phyloP scores from a whole-genome alignment of 1,284 basidiomycete species.

The Ustilago tritici region DNA sequence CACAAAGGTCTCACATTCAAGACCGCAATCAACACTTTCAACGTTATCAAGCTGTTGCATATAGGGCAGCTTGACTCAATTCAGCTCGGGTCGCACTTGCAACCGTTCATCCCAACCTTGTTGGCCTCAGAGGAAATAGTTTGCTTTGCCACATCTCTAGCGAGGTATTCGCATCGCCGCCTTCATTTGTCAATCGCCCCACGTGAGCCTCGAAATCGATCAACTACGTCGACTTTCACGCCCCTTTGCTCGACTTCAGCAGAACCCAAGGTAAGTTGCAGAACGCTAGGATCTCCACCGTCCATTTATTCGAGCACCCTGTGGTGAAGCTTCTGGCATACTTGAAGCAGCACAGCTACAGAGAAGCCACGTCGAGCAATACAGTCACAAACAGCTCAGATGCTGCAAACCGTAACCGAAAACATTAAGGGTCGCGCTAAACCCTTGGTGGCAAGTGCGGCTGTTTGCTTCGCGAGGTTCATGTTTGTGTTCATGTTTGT shows the following conservation, averaged over 20 bases:
- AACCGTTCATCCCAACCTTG: not conserved
- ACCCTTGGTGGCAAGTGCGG: slow-evolving; percentile 2
- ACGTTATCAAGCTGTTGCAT: not conserved
- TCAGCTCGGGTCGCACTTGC: not conserved
- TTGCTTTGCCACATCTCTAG: not conserved
- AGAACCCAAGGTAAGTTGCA: slow-evolving; percentile 8
- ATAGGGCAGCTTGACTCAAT: not conserved
- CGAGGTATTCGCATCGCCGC: not conserved
- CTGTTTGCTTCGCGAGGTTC: slow-evolving; percentile 2
- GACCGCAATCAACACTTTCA: not conserved
- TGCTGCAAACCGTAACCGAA: not conserved
- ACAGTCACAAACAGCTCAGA: not conserved
- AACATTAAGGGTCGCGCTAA: not conserved
- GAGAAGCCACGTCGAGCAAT: not conserved
- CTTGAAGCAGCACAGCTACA: not conserved
- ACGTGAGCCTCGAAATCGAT: not conserved
- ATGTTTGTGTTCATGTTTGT: not conserved
- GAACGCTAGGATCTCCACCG: not conserved
- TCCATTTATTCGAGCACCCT: not conserved
- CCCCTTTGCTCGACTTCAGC: not conserved
- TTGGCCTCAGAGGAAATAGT: not conserved
- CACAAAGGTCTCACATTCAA: slow-evolving; percentile 10
- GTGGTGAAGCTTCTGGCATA: not conserved
- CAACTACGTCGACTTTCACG: not conserved
- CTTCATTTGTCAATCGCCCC: not conserved